A percentile compares a stretch with the other conserved stretches of the same genome.
Evolutionary conservation across 202 grass and related monocot genomes (phyloP).

Genomic region (Panicum hallii): DNA sequence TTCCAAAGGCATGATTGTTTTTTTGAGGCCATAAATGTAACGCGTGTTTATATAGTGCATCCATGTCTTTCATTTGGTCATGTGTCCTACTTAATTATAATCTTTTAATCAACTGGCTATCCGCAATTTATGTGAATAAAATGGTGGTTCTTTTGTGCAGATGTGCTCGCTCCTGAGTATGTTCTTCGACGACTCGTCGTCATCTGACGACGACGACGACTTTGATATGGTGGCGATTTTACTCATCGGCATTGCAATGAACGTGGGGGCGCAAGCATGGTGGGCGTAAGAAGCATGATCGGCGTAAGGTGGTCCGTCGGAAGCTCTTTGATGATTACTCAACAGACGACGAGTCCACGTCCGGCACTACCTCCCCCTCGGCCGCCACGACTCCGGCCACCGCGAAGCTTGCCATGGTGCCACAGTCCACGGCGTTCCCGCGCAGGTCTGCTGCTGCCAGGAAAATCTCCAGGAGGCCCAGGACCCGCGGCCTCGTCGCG

Average conservation of each 20-base stretch:
- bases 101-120: neutral
- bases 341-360: neutral
- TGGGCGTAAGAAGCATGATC: neutral
- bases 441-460: too few species aligned
- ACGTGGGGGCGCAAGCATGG: neutral
- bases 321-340: neutral
- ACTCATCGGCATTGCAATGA: neutral
- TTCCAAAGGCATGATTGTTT: neutral
- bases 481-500: constrained; percentile 46
- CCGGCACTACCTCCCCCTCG: neutral
- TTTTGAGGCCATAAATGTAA: neutral
- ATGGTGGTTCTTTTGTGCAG: neutral
- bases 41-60: neutral
- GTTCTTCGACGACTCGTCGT: neutral
- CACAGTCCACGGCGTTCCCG: too few species aligned
- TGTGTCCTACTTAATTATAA: neutral
- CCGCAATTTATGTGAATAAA: neutral
- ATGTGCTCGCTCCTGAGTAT: neutral
- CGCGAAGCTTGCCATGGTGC: too few species aligned
- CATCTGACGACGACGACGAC: neutral
- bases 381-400: too few species aligned
- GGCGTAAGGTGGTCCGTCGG: neutral
- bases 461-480: neutral
- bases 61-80: neutral
- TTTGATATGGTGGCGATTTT: neutral